Evolutionary conservation across 1,284 basidiomycete species (phyloP), one percentile per base, ranked within the genome.

Genomic region (Vanrija sp.): DNA sequence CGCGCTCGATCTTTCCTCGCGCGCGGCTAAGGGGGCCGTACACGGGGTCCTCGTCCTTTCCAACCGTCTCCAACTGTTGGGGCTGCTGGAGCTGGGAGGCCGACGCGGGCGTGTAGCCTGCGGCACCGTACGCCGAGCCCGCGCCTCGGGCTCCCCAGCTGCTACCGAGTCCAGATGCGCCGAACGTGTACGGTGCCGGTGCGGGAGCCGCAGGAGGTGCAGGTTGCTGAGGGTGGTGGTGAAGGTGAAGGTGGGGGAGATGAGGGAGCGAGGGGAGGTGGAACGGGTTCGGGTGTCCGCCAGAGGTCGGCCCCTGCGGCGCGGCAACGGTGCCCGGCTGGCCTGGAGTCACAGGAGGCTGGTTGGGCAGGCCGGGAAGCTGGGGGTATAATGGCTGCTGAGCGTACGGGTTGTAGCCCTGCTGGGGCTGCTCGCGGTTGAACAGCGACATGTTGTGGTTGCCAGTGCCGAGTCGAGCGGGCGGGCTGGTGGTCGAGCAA

Each of bases 21-120:
- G 73, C 69, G 15, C 69, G 57, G 2, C 63, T 58, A 18, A 75
- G 50, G 0, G 72, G 69, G 14, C 72, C 72, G 56, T 73, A 75
- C 6, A 71, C 58, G 4, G 67, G 60, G 61, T 72, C 72, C 54
- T 74, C 71, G 49, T 72, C 68, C 58, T 65, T 65, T 12, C 46
- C 44, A 8, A 68, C 64, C n/a, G 46, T 65, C 55, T 72, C 67
- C 8, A 73, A 54, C 43, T 54, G 61, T 50, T 72, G 71, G 8
- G 71, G 67, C 15, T 40, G 34, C 49, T 62, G 60, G 38, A 54
- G 52, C 42, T 49, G 44, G 29, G 39, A 39, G 2, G 50, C 46
- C 1, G 53, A 23, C 6, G 38, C 39, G 1, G 52, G 7, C 4
- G 38, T 10, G 44, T 52, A 43, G 5, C 44, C 40, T 12, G 34